Conservation (phyloP, 345 rosid species). For the Eucalyptus lansdowneana region DNA sequence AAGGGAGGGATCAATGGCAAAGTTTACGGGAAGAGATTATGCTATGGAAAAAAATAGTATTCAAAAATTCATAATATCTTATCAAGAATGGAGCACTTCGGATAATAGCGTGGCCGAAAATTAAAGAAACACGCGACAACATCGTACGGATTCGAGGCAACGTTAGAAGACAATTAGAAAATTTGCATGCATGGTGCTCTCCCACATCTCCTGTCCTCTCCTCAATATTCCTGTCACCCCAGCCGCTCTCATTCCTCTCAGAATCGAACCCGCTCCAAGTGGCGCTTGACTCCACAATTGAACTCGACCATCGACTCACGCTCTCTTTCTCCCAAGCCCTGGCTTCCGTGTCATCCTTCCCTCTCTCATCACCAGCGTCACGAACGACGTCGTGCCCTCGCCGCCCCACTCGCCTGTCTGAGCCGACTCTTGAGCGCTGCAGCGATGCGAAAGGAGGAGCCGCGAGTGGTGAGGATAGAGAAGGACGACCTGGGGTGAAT, state of each 20-base stretch:
- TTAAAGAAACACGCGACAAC: too few species aligned
- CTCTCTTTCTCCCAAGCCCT: slow-evolving; percentile 53
- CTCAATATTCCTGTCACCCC: too few species aligned
- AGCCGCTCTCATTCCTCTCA: too few species aligned
- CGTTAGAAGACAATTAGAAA: too few species aligned
- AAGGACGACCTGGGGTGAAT: slow-evolving; percentile 40
- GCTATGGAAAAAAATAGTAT: not conserved
- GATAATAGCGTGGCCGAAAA: too few species aligned
- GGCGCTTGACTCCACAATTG: too few species aligned
- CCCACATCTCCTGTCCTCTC: too few species aligned
- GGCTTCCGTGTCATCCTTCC: slow-evolving; percentile 58
- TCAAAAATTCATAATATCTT: not conserved
- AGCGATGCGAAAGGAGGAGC: slow-evolving; percentile 65
- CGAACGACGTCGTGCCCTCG: slow-evolving; percentile 16
- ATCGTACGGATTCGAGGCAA: too few species aligned
- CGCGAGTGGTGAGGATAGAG: slow-evolving; percentile 62
- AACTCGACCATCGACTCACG: too few species aligned
- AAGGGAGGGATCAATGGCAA: not conserved
- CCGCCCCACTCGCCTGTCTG: slow-evolving; percentile 2
- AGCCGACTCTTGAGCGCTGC: slow-evolving; percentile 25
- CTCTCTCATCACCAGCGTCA: slow-evolving; percentile 49
- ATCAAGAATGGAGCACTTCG: not conserved
- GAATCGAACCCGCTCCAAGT: too few species aligned
- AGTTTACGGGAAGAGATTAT: not conserved
- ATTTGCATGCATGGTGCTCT: too few species aligned